Evolutionary conservation across 352 stramenopile species (phyloP).

Genomic region (Pythium vanterpoolii): DNA sequence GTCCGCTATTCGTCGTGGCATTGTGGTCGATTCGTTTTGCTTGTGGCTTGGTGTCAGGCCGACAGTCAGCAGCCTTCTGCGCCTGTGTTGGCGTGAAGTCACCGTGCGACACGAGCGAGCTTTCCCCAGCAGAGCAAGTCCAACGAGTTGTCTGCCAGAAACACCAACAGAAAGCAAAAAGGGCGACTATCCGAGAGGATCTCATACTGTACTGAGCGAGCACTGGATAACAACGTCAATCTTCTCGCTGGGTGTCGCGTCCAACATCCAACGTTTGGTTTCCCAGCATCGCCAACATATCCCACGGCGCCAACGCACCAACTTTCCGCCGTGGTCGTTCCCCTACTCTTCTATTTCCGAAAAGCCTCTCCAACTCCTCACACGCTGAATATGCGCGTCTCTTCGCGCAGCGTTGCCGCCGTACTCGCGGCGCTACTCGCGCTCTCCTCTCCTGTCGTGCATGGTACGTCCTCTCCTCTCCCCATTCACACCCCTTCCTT

Average conservation of each 20-base stretch:
- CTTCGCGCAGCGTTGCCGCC: background rate
- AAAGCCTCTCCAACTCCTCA: background rate
- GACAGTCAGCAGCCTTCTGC: too few species aligned
- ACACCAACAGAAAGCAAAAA: too few species aligned
- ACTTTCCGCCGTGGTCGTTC: too few species aligned
- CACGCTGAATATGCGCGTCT: conserved; percentile 1
- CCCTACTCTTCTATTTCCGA: background rate
- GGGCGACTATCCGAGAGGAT: too few species aligned
- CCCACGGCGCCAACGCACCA: background rate
- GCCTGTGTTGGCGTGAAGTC: too few species aligned
- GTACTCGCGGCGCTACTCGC: conserved; percentile 6
- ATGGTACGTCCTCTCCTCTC: conserved; percentile 5
- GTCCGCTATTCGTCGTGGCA: too few species aligned
- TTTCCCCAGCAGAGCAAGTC: too few species aligned
- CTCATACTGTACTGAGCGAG: background rate
- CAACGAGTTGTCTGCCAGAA: too few species aligned
- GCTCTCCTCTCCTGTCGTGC: background rate
- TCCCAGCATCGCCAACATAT: background rate
- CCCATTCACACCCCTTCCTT: background rate
- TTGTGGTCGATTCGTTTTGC: too few species aligned
- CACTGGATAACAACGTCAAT: too few species aligned
- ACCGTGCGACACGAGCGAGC: too few species aligned
- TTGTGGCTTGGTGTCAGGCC: too few species aligned
- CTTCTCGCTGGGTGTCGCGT: background rate
- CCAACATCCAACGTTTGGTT: conserved; percentile 1